phyloP scores from a whole-genome alignment of 352 stramenopile genomes.

The Sclerospora graminicola region DNA sequence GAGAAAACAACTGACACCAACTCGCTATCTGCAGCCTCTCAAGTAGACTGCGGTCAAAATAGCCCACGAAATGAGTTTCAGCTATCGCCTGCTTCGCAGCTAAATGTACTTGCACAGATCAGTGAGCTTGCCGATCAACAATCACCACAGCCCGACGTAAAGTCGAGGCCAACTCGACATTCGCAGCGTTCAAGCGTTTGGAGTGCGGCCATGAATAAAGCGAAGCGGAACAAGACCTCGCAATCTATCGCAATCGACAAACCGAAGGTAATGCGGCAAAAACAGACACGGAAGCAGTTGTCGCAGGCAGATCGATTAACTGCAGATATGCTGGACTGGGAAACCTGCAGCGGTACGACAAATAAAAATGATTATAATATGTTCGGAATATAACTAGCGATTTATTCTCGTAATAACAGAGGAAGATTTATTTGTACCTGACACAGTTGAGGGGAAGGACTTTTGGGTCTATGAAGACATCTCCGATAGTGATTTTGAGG shows the following conservation, averaged over 20 bases:
- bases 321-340: slow-evolving; percentile 52
- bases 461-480: slow-evolving; percentile 52
- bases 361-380: background rate
- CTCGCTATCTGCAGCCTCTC: slow-evolving; percentile 1
- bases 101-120: slow-evolving; percentile 69
- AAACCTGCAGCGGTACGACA: slow-evolving; percentile 46
- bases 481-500: slow-evolving; percentile 56
- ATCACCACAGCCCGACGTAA: slow-evolving; percentile 1
- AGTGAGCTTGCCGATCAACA: slow-evolving; percentile 48
- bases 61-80: slow-evolving; percentile 15
- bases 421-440: slow-evolving; percentile 23
- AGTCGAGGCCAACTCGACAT: background rate
- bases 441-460: slow-evolving; percentile 12
- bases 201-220: slow-evolving; percentile 4
- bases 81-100: slow-evolving; percentile 56
- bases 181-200: slow-evolving; percentile 17
- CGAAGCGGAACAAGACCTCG: background rate
- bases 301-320: slow-evolving; percentile 21
- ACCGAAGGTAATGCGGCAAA: slow-evolving; percentile 12
- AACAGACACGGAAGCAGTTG: slow-evolving; percentile 4
- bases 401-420: slow-evolving; percentile 3
- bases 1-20: background rate
- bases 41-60: background rate
- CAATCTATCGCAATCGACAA: background rate
- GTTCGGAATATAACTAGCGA: slow-evolving; percentile 1